Base-by-base conservation (phyloP, 2,329 filamentous ascomycete species). In the Lomentospora prolificans region DNA sequence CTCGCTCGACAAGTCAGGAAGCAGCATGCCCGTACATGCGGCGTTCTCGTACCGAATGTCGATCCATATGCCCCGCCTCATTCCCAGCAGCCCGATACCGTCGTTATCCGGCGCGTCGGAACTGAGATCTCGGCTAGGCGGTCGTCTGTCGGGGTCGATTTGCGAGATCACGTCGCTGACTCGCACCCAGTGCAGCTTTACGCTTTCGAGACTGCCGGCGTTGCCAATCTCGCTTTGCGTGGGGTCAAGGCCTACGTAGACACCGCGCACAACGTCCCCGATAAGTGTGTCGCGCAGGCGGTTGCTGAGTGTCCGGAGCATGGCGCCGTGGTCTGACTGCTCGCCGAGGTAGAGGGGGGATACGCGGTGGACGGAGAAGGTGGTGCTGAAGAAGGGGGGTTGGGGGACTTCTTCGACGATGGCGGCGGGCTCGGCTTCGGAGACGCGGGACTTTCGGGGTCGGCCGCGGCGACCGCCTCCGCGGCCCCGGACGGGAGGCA, bases 241-340 rank as follows among this genome's bases (percentile, higher is more conserved):
- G 4, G 70, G 67, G 51, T 73, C 70, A 3, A 78, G 61, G 0
- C 74, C 74, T 17, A 84, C 73, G 59, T 82, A 78, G 17, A 83
- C 75, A 46, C 80, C 80, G 56, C 80, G 76, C n/a, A 83, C 77
- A 1, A 81, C 75, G 60, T 83, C 80, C 14, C 80, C 80, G 0
- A 81, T 78, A 0, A 83, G 71, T 1, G 70, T 70, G 51, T 83
- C 79, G 39, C 79, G 75, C 2, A 84, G 66, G 2, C 75, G 71
- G 6, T 71, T 71, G 1, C 76, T 73, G 0, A 82, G 68, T 0
- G 64, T 56, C 6, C 50, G 33, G 24, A 58, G 53, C 27, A 39
- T 17, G 46, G 17, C 22, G 19, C 31, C 30, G 22, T 51, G 25
- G 14, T 41, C 30, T 0, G 61, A 41, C 2, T 73, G 65, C 3